Base-by-base conservation (phyloP, 176 grass and related monocot species). In the Thinopyrum elongatum region DNA sequence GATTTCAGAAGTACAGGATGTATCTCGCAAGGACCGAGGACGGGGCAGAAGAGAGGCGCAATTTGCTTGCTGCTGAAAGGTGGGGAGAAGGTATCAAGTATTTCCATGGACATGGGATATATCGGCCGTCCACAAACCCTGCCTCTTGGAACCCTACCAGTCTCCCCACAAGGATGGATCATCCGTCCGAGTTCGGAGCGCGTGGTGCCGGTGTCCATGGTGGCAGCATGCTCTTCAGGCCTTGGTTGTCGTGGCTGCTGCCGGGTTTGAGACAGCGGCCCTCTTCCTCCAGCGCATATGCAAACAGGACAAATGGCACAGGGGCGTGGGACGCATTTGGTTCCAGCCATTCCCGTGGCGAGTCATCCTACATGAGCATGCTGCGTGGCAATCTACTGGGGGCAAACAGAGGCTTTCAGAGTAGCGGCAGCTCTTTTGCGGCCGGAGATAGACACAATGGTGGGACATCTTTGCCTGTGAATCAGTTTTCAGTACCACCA, bases 1-100 rank as follows among this genome's bases (percentile, higher is more conserved):
- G 53, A 35, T 81, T 91, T 87, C 90, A 97, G 90, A 95, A 95
- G 65, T 95, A 95, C 26, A 68, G 89, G 22, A 35, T 86, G 15
- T 85, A 88, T 65, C 33, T 91, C 25, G 93, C 79, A 73, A 90
- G 85, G 26, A 2, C 76, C 21, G 82, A 25, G 26, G 14, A 7
- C 22, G 26, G 61, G 27, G 55, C 83, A 25, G 33, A 62, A 25
- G 85, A 23, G 8, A 19, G 22, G 3, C 4, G 31, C 27, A 34
- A 82, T 57, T 21, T 66, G 34, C 62, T 82, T 70, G 60, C 28
- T 21, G 65, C 82, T 8, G 76, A 71, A 83, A 66, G 76, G 13
- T 83, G 74, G 72, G 79, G 80, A 33, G 28, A 68, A 61, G 63
- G 63, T 77, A 85, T 84, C 44, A 70, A 74, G 16, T 58, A 91